Evolutionary conservation across 257 asterid species (phyloP).

Genomic region (Solanum lignicaule): DNA sequence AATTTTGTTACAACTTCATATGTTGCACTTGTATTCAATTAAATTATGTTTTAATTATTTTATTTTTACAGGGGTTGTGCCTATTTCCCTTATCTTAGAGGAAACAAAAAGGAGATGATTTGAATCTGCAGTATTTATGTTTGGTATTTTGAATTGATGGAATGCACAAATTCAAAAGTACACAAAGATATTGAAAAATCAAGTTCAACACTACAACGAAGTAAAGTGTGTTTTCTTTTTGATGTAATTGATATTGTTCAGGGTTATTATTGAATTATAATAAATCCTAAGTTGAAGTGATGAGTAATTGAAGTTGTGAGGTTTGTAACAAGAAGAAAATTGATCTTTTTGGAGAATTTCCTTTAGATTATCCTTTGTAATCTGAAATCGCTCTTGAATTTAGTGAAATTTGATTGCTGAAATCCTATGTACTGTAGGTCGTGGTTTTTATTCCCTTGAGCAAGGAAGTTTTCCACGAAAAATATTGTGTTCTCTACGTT

Average conservation of each 20-base stretch:
- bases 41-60: not conserved
- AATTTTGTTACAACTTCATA: not conserved
- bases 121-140: too few relatives aligned
- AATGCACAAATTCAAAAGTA: not conserved
- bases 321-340: too few relatives aligned
- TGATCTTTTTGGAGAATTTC: not conserved
- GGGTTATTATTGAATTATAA: too few relatives aligned
- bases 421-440: accelerated
- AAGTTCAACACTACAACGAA: too few relatives aligned
- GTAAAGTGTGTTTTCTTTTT: too few relatives aligned
- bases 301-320: too few relatives aligned
- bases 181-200: too few relatives aligned
- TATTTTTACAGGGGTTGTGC: not conserved
- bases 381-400: not conserved
- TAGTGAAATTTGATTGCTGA: too few relatives aligned
- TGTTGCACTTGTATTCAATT: not conserved
- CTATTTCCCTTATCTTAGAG: not conserved
- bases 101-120: not conserved
- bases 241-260: too few relatives aligned
- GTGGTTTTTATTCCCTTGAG: not conserved
- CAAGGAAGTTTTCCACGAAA: not conserved
- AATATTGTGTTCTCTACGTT: too few relatives aligned
- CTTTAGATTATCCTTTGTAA: not conserved
- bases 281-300: too few relatives aligned
- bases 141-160: too few relatives aligned